These are phyloP conservation scores for Sicyos baderoa DNA, from an alignment of 306 rosid species.

Conservation along the genomic window DNA sequence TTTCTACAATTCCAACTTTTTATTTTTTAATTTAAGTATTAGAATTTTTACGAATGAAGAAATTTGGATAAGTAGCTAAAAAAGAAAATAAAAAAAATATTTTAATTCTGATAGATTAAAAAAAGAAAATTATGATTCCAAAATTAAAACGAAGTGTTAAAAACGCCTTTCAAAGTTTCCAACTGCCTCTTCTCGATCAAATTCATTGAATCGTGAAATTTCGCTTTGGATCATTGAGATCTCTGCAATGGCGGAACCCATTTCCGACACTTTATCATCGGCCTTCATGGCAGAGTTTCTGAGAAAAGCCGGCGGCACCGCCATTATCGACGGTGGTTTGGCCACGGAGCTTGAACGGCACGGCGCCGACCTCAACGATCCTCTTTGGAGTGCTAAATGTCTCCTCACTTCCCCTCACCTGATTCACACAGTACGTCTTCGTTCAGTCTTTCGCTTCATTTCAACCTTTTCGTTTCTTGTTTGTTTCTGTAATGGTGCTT, in stretches of 20 bases:
- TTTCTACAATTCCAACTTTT: too few species aligned
- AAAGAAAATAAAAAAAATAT: too few species aligned
- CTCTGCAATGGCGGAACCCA: neutral
- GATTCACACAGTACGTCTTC: slow-evolving; percentile 52
- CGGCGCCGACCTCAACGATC: slow-evolving; percentile 85
- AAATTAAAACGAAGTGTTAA: neutral
- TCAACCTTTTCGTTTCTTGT: neutral
- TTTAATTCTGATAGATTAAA: too few species aligned
- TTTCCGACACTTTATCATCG: slow-evolving; percentile 7
- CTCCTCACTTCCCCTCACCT: slow-evolving; percentile 68
- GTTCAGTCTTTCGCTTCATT: neutral
- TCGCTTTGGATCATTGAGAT: neutral
- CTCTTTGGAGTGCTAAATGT: slow-evolving; percentile 95
- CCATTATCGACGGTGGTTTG: slow-evolving; percentile 74
- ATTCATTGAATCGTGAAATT: neutral
- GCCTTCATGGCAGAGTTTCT: slow-evolving; percentile 46
- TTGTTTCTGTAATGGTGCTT: neutral
- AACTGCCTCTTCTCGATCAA: neutral
- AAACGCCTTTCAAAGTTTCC: neutral
- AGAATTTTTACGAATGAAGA: too few species aligned
- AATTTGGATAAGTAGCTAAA: too few species aligned
- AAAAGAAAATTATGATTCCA: too few species aligned
- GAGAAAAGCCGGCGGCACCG: slow-evolving; percentile 53
- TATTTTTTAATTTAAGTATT: too few species aligned
- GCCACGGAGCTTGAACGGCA: slow-evolving; percentile 88